phyloP scores from a whole-genome alignment of 2,329 filamentous ascomycete species.

The Fusarium torreyae region DNA sequence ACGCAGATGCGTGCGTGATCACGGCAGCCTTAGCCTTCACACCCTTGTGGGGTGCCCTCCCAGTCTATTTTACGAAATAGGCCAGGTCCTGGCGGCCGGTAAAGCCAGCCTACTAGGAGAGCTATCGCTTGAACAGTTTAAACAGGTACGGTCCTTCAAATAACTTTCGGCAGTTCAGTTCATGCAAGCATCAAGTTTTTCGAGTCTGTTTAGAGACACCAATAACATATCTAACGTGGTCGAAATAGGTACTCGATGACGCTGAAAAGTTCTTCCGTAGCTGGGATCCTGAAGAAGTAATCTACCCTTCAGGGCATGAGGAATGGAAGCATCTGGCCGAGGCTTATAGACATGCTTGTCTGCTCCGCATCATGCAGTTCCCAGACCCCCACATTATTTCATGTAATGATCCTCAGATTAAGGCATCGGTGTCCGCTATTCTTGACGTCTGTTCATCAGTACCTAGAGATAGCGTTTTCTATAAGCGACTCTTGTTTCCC shows the following conservation, averaged over 20 bases:
- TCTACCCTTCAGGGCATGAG: slow-evolving; percentile 47
- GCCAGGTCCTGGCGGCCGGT: slow-evolving; percentile 43
- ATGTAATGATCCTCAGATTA: slow-evolving; percentile 44
- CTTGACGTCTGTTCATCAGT: slow-evolving; percentile 46
- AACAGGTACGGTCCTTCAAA: too few relatives aligned
- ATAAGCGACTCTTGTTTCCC: slow-evolving; percentile 50
- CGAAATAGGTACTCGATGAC: slow-evolving; percentile 20
- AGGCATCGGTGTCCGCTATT: slow-evolving; percentile 44
- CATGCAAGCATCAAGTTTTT: too few relatives aligned
- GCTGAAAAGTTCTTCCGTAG: slow-evolving; percentile 47
- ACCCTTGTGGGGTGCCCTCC: slow-evolving; percentile 50
- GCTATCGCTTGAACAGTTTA: slow-evolving; percentile 21
- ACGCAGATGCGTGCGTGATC: slow-evolving; percentile 43
- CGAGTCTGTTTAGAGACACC: too few relatives aligned
- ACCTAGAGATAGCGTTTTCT: slow-evolving; percentile 44
- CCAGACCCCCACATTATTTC: slow-evolving; percentile 45
- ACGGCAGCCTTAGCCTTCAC: slow-evolving; percentile 46
- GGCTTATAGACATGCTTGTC: slow-evolving; percentile 50
- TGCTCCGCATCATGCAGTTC: slow-evolving; percentile 49
- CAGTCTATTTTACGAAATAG: slow-evolving; percentile 45
- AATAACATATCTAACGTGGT: too few relatives aligned
- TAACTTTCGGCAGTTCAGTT: too few relatives aligned
- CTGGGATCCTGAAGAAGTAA: slow-evolving; percentile 44
- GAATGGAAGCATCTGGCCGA: slow-evolving; percentile 51
- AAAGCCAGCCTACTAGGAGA: slow-evolving; percentile 33